A percentile compares a stretch with the other conserved stretches of the same genome.
Conservation (phyloP, 352 stramenopile genomes). For the Globisporangium recalcitrans region DNA sequence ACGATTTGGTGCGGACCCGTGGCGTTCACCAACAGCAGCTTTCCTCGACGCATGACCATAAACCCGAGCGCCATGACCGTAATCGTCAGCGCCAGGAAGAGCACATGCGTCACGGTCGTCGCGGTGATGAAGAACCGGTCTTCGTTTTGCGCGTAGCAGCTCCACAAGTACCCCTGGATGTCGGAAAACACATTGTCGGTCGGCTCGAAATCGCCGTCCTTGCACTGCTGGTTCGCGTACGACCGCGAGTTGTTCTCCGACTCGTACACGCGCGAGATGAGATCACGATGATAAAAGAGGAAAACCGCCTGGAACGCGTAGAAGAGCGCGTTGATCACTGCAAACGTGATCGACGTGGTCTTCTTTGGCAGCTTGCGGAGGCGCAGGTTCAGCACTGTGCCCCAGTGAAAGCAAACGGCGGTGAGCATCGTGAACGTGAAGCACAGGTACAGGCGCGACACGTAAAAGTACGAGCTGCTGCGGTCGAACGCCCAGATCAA, state of each 20-base stretch:
- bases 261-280: slow-evolving; percentile 74
- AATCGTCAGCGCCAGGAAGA: slow-evolving; percentile 75
- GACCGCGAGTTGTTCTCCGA: slow-evolving; percentile 63
- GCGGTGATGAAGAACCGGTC: slow-evolving; percentile 76
- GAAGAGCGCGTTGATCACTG: slow-evolving; percentile 67
- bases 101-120: slow-evolving; percentile 70
- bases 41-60: slow-evolving; percentile 84
- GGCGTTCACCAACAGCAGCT: slow-evolving; percentile 64
- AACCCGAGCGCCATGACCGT: slow-evolving; percentile 77
- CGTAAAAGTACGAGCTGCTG: slow-evolving; percentile 76
- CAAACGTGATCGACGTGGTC: slow-evolving; percentile 62
- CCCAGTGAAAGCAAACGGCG: slow-evolving; percentile 86
- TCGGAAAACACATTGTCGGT: slow-evolving; percentile 78
- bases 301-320: slow-evolving; percentile 77
- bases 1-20: slow-evolving; percentile 69
- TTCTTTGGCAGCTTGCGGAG: slow-evolving; percentile 70
- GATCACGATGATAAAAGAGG: slow-evolving; percentile 50
- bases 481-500: slow-evolving; percentile 70
- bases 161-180: slow-evolving; percentile 81
- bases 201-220: slow-evolving; percentile 40
- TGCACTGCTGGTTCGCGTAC: slow-evolving; percentile 78
- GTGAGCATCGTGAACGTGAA: slow-evolving; percentile 89
- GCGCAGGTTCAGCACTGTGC: slow-evolving; percentile 71
- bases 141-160: slow-evolving; percentile 67
- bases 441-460: slow-evolving; percentile 71